Percentiles rank a stretch among this genome's conserved stretches.
These are phyloP conservation scores for Panaeolus cyanescens DNA, from an alignment of 768 basidiomycete species.

Conservation along the genomic window DNA sequence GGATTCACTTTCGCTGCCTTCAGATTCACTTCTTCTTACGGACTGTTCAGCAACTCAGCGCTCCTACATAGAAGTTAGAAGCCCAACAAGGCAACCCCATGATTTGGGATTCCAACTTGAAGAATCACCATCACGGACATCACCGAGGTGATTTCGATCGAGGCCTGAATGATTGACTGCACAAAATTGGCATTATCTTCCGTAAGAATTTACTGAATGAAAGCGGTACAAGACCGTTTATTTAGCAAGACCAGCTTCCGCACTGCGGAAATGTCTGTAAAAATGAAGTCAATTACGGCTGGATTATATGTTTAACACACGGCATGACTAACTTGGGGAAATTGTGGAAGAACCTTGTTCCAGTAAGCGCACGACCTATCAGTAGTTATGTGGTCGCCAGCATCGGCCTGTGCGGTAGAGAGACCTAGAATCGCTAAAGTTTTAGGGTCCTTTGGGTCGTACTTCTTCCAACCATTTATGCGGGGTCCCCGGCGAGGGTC, in stretches of 20 bases:
- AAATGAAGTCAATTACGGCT: background rate
- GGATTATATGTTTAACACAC: background rate
- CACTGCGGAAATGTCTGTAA: slow-evolving; percentile 26
- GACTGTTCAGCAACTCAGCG: no score
- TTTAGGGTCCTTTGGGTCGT: slow-evolving; percentile 22
- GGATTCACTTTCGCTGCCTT: no score
- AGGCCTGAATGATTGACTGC: no score
- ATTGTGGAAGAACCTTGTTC: slow-evolving; percentile 30
- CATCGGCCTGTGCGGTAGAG: slow-evolving; percentile 21
- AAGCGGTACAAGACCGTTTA: no score
- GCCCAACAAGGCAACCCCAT: no score
- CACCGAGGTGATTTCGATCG: no score
- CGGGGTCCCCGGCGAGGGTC: slow-evolving; percentile 29
- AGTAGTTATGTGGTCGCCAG: slow-evolving; percentile 26
- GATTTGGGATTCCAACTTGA: no score
- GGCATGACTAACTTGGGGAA: slow-evolving; percentile 23
- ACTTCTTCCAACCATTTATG: slow-evolving; percentile 30
- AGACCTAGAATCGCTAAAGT: slow-evolving; percentile 30
- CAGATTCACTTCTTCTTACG: no score
- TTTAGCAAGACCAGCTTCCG: slow-evolving; percentile 23
- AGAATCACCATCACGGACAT: no score
- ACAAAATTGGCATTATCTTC: no score
- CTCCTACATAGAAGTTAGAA: no score
- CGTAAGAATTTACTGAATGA: no score
- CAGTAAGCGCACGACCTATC: slow-evolving; percentile 31